These are phyloP conservation scores for Annulohypoxylon truncatum DNA, from an alignment of 2,329 filamentous ascomycete genomes.

Conservation along the genomic window DNA sequence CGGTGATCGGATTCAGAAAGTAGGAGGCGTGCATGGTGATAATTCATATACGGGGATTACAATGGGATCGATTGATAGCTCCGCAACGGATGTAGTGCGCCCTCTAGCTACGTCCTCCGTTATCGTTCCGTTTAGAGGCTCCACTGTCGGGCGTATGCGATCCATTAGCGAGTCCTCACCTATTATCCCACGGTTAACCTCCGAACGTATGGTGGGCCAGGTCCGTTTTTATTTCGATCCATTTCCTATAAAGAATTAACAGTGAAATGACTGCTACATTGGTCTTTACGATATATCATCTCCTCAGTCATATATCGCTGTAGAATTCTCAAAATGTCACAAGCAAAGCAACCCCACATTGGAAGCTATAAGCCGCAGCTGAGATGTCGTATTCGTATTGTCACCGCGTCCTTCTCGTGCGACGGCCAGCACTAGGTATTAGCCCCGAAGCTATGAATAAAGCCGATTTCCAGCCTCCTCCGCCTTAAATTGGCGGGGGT, in stretches of 20 bases:
- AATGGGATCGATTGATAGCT: not conserved
- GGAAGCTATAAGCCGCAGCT: not conserved
- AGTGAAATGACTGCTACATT: no score
- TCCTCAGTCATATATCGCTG: not conserved
- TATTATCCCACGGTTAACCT: not conserved
- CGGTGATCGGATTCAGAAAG: not conserved
- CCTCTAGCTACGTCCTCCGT: not conserved
- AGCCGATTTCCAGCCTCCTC: not conserved
- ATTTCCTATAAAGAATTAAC: no score
- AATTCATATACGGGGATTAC: not conserved
- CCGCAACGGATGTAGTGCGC: slow-evolving; percentile 1
- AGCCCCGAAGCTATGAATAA: not conserved
- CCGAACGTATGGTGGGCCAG: no score
- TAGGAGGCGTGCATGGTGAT: not conserved
- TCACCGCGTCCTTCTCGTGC: not conserved
- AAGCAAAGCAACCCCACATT: not conserved
- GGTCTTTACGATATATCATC: not conserved
- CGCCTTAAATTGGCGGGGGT: not conserved
- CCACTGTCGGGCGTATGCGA: not conserved
- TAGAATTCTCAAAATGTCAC: not conserved
- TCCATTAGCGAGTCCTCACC: not conserved
- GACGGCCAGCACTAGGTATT: not conserved
- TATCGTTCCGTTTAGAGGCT: not conserved
- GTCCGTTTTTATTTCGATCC: no score
- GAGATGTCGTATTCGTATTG: slow-evolving; percentile 13